Evolutionary conservation across 805 yeast genomes (phyloP), one percentile per base, ranked within the genome.

Genomic region (Barnettozyma sp.): DNA sequence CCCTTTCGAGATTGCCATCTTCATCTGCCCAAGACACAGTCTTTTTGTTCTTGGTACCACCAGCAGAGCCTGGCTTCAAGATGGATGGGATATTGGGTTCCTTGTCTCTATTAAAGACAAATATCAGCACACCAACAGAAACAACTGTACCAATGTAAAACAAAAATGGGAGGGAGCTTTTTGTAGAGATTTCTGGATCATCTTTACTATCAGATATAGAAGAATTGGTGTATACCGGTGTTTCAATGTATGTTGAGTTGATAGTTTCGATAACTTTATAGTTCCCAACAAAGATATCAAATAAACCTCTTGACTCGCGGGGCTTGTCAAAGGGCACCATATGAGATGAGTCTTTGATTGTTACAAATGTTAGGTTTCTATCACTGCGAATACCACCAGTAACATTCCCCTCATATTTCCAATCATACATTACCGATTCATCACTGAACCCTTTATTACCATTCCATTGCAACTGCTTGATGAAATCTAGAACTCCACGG

Each of bases 321-420:
- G 92, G 82, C 35, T 73, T 61, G 55, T 88, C 97, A 45, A 73
- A 79, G 1, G 97, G 95, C 18, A 87, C 92, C 97, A 92, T 90
- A 54, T 92, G 97, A 4, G 95, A 81, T 0, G 95, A 76, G 47
- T 84, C 74, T 54, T 60, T 73, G 2, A 90, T 74, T 39, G 76
- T 74, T 22, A 83, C 76, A 54, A 81, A 82, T 0, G 95, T 81
- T 50, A 90, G 63, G 51, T 85, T 84, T 43, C 84, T 68, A 32
- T 78, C 88, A 48, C 41, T 75, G 70, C 55, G 58, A 29, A 68
- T 56, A 15, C 48, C 40, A 5, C 80, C 81, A 2, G 66, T 68
- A 1, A 46, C 30, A n/a, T 44, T 47, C 40, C 54, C 70, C 5
- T 63, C 63, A n/a, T 67, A 56, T 25, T 61, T 62, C 56, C 94